Base-by-base conservation (phyloP, 225 moss, liverwort and hornwort species). In the Sphagnum tenellum region DNA sequence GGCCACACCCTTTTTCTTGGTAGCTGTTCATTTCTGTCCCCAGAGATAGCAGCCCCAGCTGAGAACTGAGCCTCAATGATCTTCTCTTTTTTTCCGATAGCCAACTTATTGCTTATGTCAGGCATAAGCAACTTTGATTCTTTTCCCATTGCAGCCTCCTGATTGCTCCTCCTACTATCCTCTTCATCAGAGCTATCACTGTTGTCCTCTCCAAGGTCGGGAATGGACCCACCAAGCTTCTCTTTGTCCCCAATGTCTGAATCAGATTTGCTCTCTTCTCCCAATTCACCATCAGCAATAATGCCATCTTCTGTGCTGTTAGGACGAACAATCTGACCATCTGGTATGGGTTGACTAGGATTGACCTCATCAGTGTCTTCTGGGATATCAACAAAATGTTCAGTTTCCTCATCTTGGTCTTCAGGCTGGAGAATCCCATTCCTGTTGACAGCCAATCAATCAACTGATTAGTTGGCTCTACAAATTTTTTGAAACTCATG, bases 391-490 rank as follows among this genome's bases (percentile, higher is more conserved):
- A 86, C 76, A 63, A 98, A 98, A 67, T 88, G 90, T 71, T 98
- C 98, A 12, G 80, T 66, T n/a, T 94, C 94, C 44, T 88, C 98
- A 67, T 93, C 93, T 66, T 81, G 77, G 67, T 80, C 84, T 72
- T 90, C 90, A 29, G 87, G 66, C 62, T 93, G 90, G 29, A 98
- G 81, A 56, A 93, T 83, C 12, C 80, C 79, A 72, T 84, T 87
- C 98, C 98, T 98, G 61, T 56, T 72, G 70, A 63, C 57, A 70
- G 70, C 56, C 68, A 48, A 60, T 67, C 10, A 59, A 9, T 48
- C 49, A 45, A 67, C 3, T 6, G 59, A 59, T 78, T 54, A 72
- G 61, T 62, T 29, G 29, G 29, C 29, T 29, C 29, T 1, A 29
- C 29, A 29, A 29, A 29, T 0, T 0, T 29, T 29, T 29, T 29